Evolutionary conservation across 495 filamentous ascomycete genomes (phyloP).

Genomic region (Podospora didyma): DNA sequence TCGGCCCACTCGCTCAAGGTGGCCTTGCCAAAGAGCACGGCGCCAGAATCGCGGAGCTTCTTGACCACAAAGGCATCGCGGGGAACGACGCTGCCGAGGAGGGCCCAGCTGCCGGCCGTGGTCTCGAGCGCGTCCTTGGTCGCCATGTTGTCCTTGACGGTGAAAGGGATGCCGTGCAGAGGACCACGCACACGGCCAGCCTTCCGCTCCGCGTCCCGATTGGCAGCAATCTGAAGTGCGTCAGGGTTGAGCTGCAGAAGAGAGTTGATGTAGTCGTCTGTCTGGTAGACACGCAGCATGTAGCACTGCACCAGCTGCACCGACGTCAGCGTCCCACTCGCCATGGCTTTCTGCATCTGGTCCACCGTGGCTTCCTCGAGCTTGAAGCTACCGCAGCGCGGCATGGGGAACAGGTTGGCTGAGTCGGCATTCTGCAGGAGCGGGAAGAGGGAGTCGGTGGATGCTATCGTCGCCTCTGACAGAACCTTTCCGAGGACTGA

Average conservation of each 20-base stretch:
- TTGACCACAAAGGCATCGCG: conserved; percentile 61
- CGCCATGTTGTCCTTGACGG: conserved; percentile 58
- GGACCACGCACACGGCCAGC: conserved; percentile 52
- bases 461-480: too few species aligned
- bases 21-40: conserved; percentile 65
- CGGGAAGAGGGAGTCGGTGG: conserved; percentile 9
- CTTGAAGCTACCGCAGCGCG: conserved; percentile 53
- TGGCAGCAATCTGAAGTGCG: conserved; percentile 46
- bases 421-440: conserved; percentile 13
- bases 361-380: conserved; percentile 56
- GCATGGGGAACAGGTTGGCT: conserved; percentile 46
- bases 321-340: conserved; percentile 35
- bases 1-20: conserved; percentile 72
- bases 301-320: conserved; percentile 46
- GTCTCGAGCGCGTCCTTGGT: conserved; percentile 43
- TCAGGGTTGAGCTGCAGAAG: conserved; percentile 58
- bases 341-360: conserved; percentile 40
- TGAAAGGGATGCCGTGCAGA: conserved; percentile 69
- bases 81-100: conserved; percentile 61
- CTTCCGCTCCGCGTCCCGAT: conserved; percentile 55
- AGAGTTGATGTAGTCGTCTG: conserved; percentile 55
- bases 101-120: conserved; percentile 46
- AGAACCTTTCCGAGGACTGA: too few species aligned
- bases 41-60: conserved; percentile 59
- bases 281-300: conserved; percentile 52